Evolutionary conservation across 495 filamentous ascomycete genomes (phyloP), one percentile per base, ranked within the genome.

Genomic region (Aspergillus egyptiacus): DNA sequence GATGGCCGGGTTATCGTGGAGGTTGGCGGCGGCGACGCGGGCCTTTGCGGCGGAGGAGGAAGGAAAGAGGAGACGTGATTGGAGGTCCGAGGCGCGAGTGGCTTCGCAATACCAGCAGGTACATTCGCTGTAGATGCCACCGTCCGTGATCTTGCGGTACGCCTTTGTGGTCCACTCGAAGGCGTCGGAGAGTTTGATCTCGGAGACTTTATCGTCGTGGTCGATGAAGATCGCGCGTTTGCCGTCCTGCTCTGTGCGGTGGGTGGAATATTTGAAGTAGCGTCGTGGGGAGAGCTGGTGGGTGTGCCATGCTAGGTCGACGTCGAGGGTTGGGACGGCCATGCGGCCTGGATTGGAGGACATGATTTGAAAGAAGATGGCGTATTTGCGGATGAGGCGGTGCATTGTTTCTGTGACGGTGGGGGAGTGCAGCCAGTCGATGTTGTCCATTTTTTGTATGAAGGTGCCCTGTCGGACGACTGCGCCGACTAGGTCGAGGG

Each of bases 31-130:
- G 37, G 55, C 60, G 13, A 57, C 19, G 37, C 63, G 57, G 24
- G 70, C 62, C 51, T 56, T 58, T 30, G 64, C 53, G 53, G 69
- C 58, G 8, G 56, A 58, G 11, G 50, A 56, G 31, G 56, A 50
- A 1, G 20, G 38, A 22, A 48, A 55, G 52, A 65, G 53, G 27
- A 71, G n/a, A n/a, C n/a, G n/a, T 28, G 33, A 74, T 78, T 42
- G 6, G 8, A 77, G 64, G 33, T 67, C 61, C n/a, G 66, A 52
- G 28, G 79, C 77, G 10, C 89, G 82, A 51, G 86, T 79, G 17
- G 83, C 79, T 71, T 93, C 88, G 68, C 89, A 95, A 61, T 89
- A 91, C 87, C 89, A 95, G 66, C 89, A 95, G 3, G 82, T 89
- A 60, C 89, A 95, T 63, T 87, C 84, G 23, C 77, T 84, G 64